Evolutionary conservation across 2,329 filamentous ascomycete genomes (phyloP), one percentile per base, ranked within the genome.

Genomic region (Periconia sp.): DNA sequence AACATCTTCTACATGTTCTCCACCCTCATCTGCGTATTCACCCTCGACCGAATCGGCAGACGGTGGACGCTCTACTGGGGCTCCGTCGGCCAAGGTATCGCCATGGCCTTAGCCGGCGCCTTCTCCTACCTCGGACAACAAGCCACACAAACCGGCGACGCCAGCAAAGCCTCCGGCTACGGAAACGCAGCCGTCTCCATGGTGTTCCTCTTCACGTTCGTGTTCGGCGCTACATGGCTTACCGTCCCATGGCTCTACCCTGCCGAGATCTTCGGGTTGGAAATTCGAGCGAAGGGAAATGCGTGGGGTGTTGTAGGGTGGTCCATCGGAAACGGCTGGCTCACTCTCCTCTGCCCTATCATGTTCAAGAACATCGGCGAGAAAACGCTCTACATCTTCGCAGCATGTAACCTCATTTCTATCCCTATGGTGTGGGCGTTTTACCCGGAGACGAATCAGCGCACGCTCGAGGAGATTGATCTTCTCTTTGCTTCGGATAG

Each of bases 271-370:
- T 91, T 90, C 63, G 87, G 88, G 0, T 73, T 90, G 0, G 82
- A 87, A 55, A 81, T 90, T 0, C 82, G 89, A 19, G 88, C 89
- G 1, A 87, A 88, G 61, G 89, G 88, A 6, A 91, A 91, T 55
- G 87, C 88, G 1, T 91, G 85, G 82, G 88, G 89, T 18, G 88
- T 91, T 0, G 82, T 90, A 0, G 88, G 89, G 0, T 92, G 88
- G 89, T 84, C 80, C 14, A 89, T 91, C 47, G 88, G 89, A 0
- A 90, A 90, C 59, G 87, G 87, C 15, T 89, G 85, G 85, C 70
- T 82, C 3, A 70, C 72, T 0, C 62, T 77, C 0, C 65, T 77
- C 1, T 73, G 69, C n/a, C 74, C 74, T 0, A 65, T 74, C 48
- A 70, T 69, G 64, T 87, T 90, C 65, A 73, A 78, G 52, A 76